Percentiles rank a stretch among this genome's conserved stretches.
These are phyloP conservation scores for Leishmania gerbilli DNA, from an alignment of 208 protist species.

Conservation along the genomic window DNA sequence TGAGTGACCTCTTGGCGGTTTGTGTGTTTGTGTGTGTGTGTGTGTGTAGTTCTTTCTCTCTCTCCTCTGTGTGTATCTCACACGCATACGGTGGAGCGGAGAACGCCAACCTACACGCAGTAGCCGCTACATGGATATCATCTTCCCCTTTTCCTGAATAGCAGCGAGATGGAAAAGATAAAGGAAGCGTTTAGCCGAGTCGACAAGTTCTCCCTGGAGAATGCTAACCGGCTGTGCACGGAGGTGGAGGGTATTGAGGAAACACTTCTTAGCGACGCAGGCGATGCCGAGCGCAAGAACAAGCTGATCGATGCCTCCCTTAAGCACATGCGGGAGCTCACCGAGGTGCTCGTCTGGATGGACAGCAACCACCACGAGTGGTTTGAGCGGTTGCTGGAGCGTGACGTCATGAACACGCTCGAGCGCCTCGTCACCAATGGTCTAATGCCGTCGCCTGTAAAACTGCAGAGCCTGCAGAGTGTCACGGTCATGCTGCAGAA, in stretches of 20 bases:
- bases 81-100: neutral
- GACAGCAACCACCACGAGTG: conserved; percentile 68
- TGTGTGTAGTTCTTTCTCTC: too few species aligned
- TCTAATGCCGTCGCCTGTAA: conserved; percentile 43
- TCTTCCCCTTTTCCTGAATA: neutral
- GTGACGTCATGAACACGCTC: conserved; percentile 64
- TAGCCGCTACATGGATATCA: neutral
- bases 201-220: conserved; percentile 53
- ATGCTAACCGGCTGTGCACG: conserved; percentile 55
- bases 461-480: conserved; percentile 70
- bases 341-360: conserved; percentile 84
- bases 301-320: conserved; percentile 21
- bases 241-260: conserved; percentile 44
- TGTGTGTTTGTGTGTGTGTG: neutral
- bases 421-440: conserved; percentile 74
- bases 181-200: conserved; percentile 28
- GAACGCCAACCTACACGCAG: neutral
- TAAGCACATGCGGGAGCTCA: conserved; percentile 55
- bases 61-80: too few species aligned
- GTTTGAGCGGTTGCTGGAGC: conserved; percentile 76
- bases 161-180: conserved; percentile 18
- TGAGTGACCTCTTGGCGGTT: neutral
- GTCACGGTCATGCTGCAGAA: conserved; percentile 86
- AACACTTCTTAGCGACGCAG: conserved; percentile 2
- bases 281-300: conserved; percentile 4